Conservation (phyloP, 257 asterid genomes). For the Voacanga thouarsii region DNA sequence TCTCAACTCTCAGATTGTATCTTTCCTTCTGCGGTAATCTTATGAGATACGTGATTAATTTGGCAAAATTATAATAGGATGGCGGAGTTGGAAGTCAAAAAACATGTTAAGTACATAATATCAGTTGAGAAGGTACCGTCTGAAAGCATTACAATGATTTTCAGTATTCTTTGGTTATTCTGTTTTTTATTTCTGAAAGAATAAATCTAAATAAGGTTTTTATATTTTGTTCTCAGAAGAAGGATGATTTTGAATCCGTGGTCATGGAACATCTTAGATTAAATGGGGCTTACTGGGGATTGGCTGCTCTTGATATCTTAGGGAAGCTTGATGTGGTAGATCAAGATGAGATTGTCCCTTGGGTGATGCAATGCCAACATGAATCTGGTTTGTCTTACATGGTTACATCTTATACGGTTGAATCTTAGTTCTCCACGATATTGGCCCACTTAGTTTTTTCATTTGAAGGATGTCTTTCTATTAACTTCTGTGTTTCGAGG, state of each 20-base stretch:
- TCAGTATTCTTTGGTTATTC: background rate
- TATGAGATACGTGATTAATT: background rate
- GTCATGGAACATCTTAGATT: slow-evolving; percentile 86
- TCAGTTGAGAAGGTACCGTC: slow-evolving; percentile 18
- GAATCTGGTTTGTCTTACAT: slow-evolving; percentile 68
- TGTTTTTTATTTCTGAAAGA: background rate
- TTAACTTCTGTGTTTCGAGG: background rate
- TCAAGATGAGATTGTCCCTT: slow-evolving; percentile 70
- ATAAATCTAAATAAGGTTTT: background rate
- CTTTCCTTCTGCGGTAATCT: background rate
- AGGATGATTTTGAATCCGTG: slow-evolving; percentile 73
- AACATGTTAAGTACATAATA: slow-evolving; percentile 21
- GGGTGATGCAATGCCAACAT: slow-evolving; percentile 91
- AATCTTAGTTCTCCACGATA: background rate
- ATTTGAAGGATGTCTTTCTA: background rate
- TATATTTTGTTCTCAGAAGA: slow-evolving; percentile 41
- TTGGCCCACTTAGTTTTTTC: background rate
- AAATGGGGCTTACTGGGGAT: slow-evolving; percentile 97
- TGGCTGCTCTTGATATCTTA: slow-evolving; percentile 74
- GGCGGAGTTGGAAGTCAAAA: slow-evolving; percentile 17
- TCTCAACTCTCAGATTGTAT: background rate
- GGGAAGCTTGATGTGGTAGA: slow-evolving; percentile 76
- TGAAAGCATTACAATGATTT: background rate
- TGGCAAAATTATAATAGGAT: slow-evolving; percentile 4
- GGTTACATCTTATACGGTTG: background rate